Conservation (phyloP, 2,329 filamentous ascomycete species). For the Pleurostoma richardsiae region DNA sequence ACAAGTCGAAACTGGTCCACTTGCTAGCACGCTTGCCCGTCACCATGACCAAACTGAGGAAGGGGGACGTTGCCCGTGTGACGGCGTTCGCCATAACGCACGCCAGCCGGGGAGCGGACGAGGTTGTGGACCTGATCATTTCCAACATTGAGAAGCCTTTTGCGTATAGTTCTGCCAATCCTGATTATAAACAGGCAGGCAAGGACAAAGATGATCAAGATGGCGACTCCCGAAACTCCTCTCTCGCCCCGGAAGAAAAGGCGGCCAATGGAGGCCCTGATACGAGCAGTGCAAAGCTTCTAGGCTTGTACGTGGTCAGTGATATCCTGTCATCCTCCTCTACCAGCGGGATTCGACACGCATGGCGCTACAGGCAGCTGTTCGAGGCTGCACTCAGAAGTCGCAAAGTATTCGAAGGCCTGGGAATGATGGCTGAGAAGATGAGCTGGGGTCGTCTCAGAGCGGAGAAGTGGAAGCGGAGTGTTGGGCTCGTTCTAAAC, state of each 20-base stretch:
- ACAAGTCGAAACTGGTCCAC: conserved; percentile 79
- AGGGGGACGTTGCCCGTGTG: conserved; percentile 80
- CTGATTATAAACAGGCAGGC: conserved; percentile 31
- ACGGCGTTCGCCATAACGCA: conserved; percentile 88
- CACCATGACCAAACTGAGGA: conserved; percentile 66
- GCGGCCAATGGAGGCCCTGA: conserved; percentile 46
- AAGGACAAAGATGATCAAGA: conserved; percentile 30
- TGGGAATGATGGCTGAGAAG: conserved; percentile 69
- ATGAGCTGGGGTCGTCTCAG: conserved; percentile 76
- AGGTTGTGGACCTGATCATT: conserved; percentile 85
- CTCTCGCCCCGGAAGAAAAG: conserved; percentile 30
- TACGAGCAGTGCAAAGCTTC: conserved; percentile 66
- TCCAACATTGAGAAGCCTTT: conserved; percentile 77
- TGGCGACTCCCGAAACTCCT: conserved; percentile 28
- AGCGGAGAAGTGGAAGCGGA: conserved; percentile 80
- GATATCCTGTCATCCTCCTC: conserved; percentile 77
- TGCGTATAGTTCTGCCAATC: conserved; percentile 66
- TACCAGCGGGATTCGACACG: conserved; percentile 72
- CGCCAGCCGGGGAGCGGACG: conserved; percentile 77
- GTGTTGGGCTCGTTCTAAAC: conserved; percentile 61
- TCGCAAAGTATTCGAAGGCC: conserved; percentile 65
- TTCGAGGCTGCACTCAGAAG: conserved; percentile 69
- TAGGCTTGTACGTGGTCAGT: conserved; percentile 71
- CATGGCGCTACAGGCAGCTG: conserved; percentile 79
- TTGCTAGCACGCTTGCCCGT: conserved; percentile 79